phyloP scores from a whole-genome alignment of 768 basidiomycete species.

The Trametes punicea region DNA sequence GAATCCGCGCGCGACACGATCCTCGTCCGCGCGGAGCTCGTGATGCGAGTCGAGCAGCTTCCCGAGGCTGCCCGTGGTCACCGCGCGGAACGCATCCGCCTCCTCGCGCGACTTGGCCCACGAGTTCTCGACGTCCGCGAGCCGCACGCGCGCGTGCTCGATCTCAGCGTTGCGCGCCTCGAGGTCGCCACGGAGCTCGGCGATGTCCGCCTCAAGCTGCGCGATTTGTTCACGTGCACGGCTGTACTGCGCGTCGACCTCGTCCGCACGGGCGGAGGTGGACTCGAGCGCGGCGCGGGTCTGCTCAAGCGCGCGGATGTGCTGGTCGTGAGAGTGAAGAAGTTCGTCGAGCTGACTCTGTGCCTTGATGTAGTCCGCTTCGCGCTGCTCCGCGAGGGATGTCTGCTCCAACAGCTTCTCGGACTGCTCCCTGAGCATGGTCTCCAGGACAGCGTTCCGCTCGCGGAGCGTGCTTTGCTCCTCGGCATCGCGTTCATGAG shows the following conservation, averaged over 20 bases:
- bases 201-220: slow-evolving; percentile 71
- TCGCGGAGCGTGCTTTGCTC: slow-evolving; percentile 71
- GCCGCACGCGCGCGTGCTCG: slow-evolving; percentile 59
- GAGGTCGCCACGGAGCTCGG: slow-evolving; percentile 77
- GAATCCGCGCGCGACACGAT: slow-evolving; percentile 69
- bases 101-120: slow-evolving; percentile 93
- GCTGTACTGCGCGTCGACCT: slow-evolving; percentile 72
- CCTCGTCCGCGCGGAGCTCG: slow-evolving; percentile 81
- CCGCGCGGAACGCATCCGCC: slow-evolving; percentile 82
- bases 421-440: slow-evolving; percentile 68
- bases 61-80: slow-evolving; percentile 84
- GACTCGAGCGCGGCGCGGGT: slow-evolving; percentile 73
- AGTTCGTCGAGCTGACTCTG: slow-evolving; percentile 73
- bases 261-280: slow-evolving; percentile 72
- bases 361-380: slow-evolving; percentile 68
- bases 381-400: slow-evolving; percentile 70
- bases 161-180: slow-evolving; percentile 73
- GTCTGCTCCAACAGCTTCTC: slow-evolving; percentile 72
- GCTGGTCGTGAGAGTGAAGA: slow-evolving; percentile 68
- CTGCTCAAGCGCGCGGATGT: slow-evolving; percentile 85
- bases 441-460: slow-evolving; percentile 55
- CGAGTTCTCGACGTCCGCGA: slow-evolving; percentile 82
- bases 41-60: slow-evolving; percentile 86
- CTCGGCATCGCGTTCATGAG: slow-evolving; percentile 59
- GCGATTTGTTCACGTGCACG: slow-evolving; percentile 66